Percentiles rank a stretch among this genome's conserved stretches.
Evolutionary conservation across 2,329 filamentous ascomycete species (phyloP).

Genomic region (Fusarium pseudoanthophilum): DNA sequence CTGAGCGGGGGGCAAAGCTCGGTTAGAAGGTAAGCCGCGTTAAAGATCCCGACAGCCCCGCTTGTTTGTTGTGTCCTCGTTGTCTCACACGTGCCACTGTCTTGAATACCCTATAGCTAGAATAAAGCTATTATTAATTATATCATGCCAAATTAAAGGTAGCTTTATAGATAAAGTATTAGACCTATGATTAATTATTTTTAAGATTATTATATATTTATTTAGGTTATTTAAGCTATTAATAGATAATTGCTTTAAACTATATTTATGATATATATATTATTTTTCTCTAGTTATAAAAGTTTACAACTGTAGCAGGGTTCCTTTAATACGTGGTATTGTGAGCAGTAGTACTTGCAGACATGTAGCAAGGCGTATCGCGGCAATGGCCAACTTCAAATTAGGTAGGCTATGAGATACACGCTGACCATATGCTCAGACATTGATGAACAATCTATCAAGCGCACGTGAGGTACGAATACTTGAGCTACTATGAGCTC

Average conservation of each 20-base stretch:
- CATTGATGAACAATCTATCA: not conserved
- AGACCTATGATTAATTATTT: accelerated
- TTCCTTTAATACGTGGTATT: accelerated
- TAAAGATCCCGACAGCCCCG: not conserved
- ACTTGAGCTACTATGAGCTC: not conserved
- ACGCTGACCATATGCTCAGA: no score
- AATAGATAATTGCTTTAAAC: no score
- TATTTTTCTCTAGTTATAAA: no score
- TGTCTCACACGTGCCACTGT: not conserved
- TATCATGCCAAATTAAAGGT: not conserved
- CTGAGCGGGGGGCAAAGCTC: not conserved
- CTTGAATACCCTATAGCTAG: not conserved
- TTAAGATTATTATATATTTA: not conserved
- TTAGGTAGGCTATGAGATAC: no score
- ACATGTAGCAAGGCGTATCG: accelerated
- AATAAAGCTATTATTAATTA: not conserved
- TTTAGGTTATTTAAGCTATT: not conserved
- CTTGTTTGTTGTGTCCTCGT: not conserved
- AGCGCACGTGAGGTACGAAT: accelerated
- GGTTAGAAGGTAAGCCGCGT: not conserved
- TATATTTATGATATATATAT: no score
- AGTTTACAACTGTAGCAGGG: no score
- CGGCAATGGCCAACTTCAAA: accelerated
- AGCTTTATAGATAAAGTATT: accelerated
- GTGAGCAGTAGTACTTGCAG: accelerated